phyloP scores from a whole-genome alignment of 768 basidiomycete species.

The Trametes punicea region DNA sequence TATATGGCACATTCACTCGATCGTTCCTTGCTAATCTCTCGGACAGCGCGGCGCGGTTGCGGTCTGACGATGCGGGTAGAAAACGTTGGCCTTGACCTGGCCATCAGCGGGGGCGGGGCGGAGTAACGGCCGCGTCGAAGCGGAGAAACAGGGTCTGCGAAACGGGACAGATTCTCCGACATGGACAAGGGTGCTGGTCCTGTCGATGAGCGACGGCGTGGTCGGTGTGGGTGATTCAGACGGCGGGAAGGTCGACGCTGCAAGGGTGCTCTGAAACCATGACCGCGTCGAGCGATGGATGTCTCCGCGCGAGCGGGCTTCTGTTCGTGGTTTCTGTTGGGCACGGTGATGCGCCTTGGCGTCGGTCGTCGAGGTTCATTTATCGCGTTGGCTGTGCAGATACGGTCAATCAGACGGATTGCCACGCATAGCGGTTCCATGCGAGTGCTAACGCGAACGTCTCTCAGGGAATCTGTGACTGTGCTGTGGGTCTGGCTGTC shows the following conservation, averaged over 20 bases:
- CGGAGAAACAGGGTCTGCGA: no score
- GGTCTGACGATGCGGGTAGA: no score
- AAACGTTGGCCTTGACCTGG: no score
- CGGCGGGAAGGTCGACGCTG: no score
- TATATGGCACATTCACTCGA: constrained; percentile 9
- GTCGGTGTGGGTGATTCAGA: no score
- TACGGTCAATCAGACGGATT: constrained; percentile 4
- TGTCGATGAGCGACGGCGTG: no score
- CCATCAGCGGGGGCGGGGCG: no score
- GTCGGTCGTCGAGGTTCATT: not conserved
- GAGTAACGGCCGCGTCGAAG: no score
- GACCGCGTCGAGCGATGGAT: not conserved
- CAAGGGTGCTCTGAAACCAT: not conserved
- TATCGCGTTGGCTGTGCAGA: not conserved
- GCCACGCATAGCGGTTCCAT: not conserved
- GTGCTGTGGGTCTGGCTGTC: not conserved
- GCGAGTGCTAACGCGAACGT: no score
- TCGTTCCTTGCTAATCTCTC: constrained; percentile 15
- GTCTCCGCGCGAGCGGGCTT: not conserved
- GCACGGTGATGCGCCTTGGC: not conserved
- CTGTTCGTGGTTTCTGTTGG: not conserved
- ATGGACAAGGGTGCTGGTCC: no score
- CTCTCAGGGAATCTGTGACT: not conserved
- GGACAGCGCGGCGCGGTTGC: not conserved
- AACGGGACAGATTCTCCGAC: no score